Percentiles rank a stretch among this genome's conserved stretches.
Evolutionary conservation across 2,329 filamentous ascomycete species (phyloP).

Genomic region (Xylaria digitata): DNA sequence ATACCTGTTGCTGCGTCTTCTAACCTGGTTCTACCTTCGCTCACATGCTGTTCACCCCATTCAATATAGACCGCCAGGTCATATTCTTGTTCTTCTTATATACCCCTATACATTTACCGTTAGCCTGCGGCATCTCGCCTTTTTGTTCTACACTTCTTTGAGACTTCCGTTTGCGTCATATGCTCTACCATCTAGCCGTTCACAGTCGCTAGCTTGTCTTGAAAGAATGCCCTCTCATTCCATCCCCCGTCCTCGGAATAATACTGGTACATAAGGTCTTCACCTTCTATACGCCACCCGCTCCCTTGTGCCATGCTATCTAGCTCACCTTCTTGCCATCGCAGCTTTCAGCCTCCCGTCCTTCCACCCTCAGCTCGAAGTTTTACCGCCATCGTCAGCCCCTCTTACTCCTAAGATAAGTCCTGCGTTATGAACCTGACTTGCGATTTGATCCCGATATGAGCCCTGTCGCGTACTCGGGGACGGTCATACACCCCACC

Average conservation of each 20-base stretch:
- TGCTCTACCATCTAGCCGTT: constrained; percentile 35
- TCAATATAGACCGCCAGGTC: constrained; percentile 32
- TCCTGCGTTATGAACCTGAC: constrained; percentile 26
- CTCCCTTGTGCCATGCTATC: constrained; percentile 12
- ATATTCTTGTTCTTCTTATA: constrained; percentile 36
- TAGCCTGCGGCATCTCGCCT: constrained; percentile 25
- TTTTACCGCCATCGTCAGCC: constrained; percentile 1
- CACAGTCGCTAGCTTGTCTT: constrained; percentile 37
- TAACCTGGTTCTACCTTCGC: constrained; percentile 12
- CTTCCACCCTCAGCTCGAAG: constrained; percentile 3
- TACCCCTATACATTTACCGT: constrained; percentile 29
- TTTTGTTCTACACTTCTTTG: constrained; percentile 32
- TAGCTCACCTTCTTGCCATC: constrained; percentile 13
- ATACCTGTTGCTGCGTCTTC: constrained; percentile 6
- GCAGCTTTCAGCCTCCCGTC: constrained; percentile 1
- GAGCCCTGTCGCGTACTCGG: constrained; percentile 44
- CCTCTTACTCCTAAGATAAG: constrained; percentile 1
- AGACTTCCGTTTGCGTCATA: constrained; percentile 37
- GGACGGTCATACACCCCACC: constrained; percentile 23
- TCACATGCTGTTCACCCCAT: constrained; percentile 35
- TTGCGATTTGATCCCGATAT: constrained; percentile 37
- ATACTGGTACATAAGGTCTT: constrained; percentile 44
- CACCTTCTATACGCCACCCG: constrained; percentile 16
- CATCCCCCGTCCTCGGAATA: constrained; percentile 39
- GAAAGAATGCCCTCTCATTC: constrained; percentile 49